Evolutionary conservation across 176 grass and related monocot genomes (phyloP), one percentile per base, ranked within the genome.

Genomic region (Cocos nucifera): DNA sequence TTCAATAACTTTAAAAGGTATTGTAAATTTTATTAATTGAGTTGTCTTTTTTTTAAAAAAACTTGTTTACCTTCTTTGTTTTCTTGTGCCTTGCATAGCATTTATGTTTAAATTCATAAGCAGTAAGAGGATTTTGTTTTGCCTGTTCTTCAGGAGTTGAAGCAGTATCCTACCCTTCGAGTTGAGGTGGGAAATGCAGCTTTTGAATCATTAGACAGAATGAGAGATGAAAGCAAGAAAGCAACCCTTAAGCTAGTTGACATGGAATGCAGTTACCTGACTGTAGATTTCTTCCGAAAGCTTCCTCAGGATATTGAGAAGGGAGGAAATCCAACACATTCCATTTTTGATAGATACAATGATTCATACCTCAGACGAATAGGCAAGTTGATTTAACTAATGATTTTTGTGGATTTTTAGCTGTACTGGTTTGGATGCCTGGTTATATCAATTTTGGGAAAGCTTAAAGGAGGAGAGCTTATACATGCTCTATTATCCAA

Each of bases 271-370:
- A 53, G 63, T 27, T 66, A 66, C n/a, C 63, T 66, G 26, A 66
- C 63, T 53, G 63, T 66, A 29, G 63, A 66, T 53, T 66, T 66
- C 17, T 66, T 66, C 63, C 50, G 63, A 12, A 66, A 66, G 63
- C 63, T 66, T 53, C 63, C 63, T 66, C 63, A 66, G 15, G 63
- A 66, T 66, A 19, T 66, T 53, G 63, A 66, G 63, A 66, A 66
- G 23, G 63, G 63, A 1, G 63, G 63, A 28, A 66, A 66, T 30
- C 63, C 63, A 53, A 29, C 63, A 29, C 63, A 53, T 32, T 66
- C 63, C 53, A 51, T 66, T 27, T 54, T 66, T 53, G 63, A 66
- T 18, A 54, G 63, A 66, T 66, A 66, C 22, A 66, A 66, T 53
- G 63, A 66, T 25, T 54, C 49, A 17, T 66, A 66, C 24, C 50